phyloP scores from a whole-genome alignment of 2,329 filamentous ascomycete species.

The Talaromyces islandicus region DNA sequence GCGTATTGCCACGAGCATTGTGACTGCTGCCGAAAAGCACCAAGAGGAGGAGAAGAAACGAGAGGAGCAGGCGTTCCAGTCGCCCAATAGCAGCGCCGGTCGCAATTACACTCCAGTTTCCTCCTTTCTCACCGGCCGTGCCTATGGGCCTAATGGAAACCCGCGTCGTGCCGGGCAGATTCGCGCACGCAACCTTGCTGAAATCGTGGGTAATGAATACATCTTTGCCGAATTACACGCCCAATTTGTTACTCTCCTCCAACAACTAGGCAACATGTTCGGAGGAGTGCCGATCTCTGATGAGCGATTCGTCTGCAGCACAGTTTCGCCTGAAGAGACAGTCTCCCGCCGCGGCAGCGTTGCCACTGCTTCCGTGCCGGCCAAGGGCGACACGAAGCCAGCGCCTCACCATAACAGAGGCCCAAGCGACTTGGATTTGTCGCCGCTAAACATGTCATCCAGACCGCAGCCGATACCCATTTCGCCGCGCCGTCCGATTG shows the following conservation, averaged over 20 bases:
- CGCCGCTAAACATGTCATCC: conserved; percentile 27
- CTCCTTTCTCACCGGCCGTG: conserved; percentile 53
- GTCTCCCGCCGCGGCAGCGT: conserved; percentile 20
- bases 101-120: conserved; percentile 51
- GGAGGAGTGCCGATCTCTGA: conserved; percentile 39
- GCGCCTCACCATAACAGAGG: conserved; percentile 18
- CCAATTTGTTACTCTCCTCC: conserved; percentile 47
- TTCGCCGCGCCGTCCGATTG: conserved; percentile 27
- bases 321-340: conserved; percentile 25
- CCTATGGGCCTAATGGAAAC: conserved; percentile 51
- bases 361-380: conserved; percentile 9
- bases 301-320: conserved; percentile 36
- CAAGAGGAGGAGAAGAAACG: conserved; percentile 40
- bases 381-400: conserved; percentile 15
- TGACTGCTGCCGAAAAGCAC: conserved; percentile 39
- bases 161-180: conserved; percentile 48
- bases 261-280: conserved; percentile 42
- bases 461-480: conserved; percentile 34
- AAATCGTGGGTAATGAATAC: conserved; percentile 54
- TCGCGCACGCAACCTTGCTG: conserved; percentile 50
- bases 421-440: conserved; percentile 25
- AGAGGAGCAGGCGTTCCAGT: conserved; percentile 29
- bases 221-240: conserved; percentile 55
- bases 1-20: conserved; percentile 48
- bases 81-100: conserved; percentile 18